Evolutionary conservation across 805 yeast genomes (phyloP).

Genomic region (Nakazawaea wickerhamii): DNA sequence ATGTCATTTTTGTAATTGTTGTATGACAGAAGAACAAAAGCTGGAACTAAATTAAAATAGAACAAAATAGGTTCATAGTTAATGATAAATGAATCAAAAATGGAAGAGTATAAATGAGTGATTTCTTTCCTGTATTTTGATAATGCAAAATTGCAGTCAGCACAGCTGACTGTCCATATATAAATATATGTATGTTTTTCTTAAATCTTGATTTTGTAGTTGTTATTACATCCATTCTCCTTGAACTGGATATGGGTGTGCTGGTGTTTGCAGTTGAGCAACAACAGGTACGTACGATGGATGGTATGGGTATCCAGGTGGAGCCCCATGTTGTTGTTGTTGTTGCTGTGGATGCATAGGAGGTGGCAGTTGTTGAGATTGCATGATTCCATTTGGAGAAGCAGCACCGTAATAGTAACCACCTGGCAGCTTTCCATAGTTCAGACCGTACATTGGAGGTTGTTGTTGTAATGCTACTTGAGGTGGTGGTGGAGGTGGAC

Average conservation of each 20-base stretch:
- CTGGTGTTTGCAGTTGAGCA: conserved; percentile 3
- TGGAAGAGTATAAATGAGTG: not conserved
- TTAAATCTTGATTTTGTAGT: too few relatives aligned
- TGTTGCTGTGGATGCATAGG: conserved; percentile 3
- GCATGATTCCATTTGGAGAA: conserved; percentile 2
- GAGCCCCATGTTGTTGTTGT: not conserved
- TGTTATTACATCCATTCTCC: conserved; percentile 1
- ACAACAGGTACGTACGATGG: conserved; percentile 2
- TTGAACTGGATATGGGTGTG: conserved; percentile 2
- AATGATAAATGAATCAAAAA: too few relatives aligned
- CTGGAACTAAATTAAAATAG: too few relatives aligned
- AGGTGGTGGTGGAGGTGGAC: conserved; percentile 1
- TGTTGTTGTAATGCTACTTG: conserved; percentile 4
- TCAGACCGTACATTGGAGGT: not conserved
- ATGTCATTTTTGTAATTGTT: too few relatives aligned
- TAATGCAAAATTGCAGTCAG: not conserved
- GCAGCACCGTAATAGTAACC: conserved; percentile 1
- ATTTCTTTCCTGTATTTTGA: too few relatives aligned
- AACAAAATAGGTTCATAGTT: too few relatives aligned
- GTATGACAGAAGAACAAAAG: too few relatives aligned
- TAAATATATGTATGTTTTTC: too few relatives aligned
- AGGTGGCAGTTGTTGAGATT: not conserved
- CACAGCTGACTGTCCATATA: conserved; percentile 1
- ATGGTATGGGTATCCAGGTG: conserved; percentile 2
- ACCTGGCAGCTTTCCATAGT: not conserved